Base-by-base conservation (phyloP, 768 basidiomycete genomes). In the Leccinum broughii region DNA sequence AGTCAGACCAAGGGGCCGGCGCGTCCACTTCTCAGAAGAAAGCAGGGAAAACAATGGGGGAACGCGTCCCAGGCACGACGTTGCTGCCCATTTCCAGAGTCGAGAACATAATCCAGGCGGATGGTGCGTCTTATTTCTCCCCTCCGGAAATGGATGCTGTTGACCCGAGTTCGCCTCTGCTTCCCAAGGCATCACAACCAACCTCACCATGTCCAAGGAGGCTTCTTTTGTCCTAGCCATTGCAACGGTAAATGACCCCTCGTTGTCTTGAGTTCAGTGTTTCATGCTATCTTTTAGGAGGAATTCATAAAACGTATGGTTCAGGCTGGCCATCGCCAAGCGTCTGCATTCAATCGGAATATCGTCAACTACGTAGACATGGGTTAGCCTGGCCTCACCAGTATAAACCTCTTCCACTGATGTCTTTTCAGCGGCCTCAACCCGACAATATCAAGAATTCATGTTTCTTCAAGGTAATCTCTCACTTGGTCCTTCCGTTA, bases 221-320 rank as follows among this genome's bases (percentile, higher is more conserved):
- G 90, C 86, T 1, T 74, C 87, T 7, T 93, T 88, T 66, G 72
- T 92, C 59, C 73, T 94, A 24, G 87, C 90, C 10, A 76, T 89
- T 61, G 92, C 92, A 52, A 88, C 92, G 41, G 93, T 93, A 57
- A 63, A 77, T 70, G 14, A 68, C 52, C 48, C 58, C 17, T 32
- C 15, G 22, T 58, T 22, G 52, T 48, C 4, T 37, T 6, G n/a
- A 24, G 58, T 55, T 66, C 55, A 66, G 62, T 60, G 51, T 60
- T 56, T 57, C 52, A 56, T 56, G 49, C 56, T 55, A 51, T 61
- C 56, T 44, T 55, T 37, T 68, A 95, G 93, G 92, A 95, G 76
- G 90, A 93, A 68, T 94, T 93, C 70, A 83, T 94, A 57, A 90
- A 90, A 72, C 82, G 86, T 53, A 79, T 93, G 68, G 81, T 85